Conservation (phyloP, 1,284 basidiomycete species). For the Trametes sp. region DNA sequence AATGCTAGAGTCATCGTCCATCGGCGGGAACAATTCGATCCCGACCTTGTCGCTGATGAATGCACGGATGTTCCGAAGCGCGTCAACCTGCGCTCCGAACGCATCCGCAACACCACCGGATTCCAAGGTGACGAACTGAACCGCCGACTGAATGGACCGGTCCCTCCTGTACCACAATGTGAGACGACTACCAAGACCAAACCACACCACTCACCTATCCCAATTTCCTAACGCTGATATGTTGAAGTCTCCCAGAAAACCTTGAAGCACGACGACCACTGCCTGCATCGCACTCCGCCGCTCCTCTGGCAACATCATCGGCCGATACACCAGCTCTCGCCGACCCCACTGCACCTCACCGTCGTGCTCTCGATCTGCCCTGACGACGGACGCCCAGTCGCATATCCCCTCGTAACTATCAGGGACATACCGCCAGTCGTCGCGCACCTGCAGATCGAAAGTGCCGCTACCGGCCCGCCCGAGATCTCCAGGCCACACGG, state of each 20-base stretch:
- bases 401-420: neutral
- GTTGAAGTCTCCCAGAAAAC: neutral
- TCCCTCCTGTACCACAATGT: neutral
- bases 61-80: neutral
- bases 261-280: neutral
- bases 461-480: neutral
- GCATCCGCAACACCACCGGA: neutral
- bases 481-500: neutral
- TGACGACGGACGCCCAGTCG: too few species aligned
- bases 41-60: neutral
- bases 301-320: neutral
- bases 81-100: neutral
- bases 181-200: neutral
- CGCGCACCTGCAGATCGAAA: neutral
- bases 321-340: too few species aligned
- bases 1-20: neutral
- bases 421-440: neutral
- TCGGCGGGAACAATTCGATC: neutral
- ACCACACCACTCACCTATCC: neutral
- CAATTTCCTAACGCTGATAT: neutral
- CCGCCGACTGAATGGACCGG: neutral
- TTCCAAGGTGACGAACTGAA: neutral
- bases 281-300: neutral
- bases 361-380: too few species aligned
- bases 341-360: too few species aligned